Percentiles rank a stretch among this genome's conserved stretches.
phyloP scores from a whole-genome alignment of 2,329 filamentous ascomycete species.

The Aspergillus amoenus region DNA sequence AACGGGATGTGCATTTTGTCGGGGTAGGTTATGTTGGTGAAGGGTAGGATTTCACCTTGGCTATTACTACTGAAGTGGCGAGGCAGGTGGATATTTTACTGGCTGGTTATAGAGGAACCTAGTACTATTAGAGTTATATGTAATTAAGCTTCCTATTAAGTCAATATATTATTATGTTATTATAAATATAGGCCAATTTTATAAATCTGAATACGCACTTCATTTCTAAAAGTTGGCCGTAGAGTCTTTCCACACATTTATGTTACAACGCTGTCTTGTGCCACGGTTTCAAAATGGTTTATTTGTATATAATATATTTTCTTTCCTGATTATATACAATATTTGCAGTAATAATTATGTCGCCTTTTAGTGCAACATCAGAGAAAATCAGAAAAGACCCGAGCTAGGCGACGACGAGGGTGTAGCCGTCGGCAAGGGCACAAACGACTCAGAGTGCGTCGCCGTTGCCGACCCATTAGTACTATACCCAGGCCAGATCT shows the following conservation, averaged over 20 bases:
- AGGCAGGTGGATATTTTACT: too few species aligned
- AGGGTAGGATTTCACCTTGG: too few species aligned
- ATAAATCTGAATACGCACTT: too few species aligned
- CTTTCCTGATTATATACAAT: neutral
- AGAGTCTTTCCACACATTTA: neutral
- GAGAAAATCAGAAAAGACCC: neutral
- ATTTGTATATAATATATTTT: neutral
- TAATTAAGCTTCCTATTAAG: neutral
- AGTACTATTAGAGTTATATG: neutral
- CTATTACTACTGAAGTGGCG: too few species aligned
- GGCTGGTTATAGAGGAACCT: too few species aligned
- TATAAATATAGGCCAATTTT: neutral
- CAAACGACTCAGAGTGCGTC: slow-evolving; percentile 47
- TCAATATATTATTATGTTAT: neutral
- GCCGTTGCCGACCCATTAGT: slow-evolving; percentile 43
- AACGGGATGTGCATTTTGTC: too few species aligned
- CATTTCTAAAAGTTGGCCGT: too few species aligned
- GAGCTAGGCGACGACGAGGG: slow-evolving; percentile 1
- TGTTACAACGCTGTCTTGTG: too few species aligned
- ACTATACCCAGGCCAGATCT: slow-evolving; percentile 35
- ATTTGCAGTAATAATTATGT: neutral
- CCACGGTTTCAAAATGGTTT: neutral
- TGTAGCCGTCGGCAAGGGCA: slow-evolving; percentile 31
- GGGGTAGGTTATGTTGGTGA: too few species aligned
- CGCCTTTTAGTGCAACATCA: neutral